Evolutionary conservation across 345 rosid species (phyloP).

Genomic region (Pugionium cornutum): DNA sequence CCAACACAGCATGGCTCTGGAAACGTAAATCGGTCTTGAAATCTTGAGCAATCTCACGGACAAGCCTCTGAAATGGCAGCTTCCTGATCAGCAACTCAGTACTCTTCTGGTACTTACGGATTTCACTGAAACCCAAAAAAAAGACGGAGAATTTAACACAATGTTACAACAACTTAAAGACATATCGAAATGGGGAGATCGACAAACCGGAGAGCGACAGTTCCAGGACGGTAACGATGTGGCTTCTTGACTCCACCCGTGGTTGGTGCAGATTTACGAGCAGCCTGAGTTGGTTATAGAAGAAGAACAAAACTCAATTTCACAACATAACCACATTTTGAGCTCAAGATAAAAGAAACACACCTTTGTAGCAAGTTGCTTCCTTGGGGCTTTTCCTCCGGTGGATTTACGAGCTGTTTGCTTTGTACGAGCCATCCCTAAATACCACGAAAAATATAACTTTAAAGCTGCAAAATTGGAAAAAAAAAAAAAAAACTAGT

Average conservation of each 20-base stretch:
- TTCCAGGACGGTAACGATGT: conserved; percentile 94
- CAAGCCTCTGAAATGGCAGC: conserved; percentile 93
- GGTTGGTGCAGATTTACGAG: conserved; percentile 96
- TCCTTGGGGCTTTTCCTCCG: conserved; percentile 97
- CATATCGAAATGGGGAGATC: neutral
- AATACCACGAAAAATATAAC: no score
- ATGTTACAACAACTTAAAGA: no score
- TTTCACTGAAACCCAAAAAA: conserved; percentile 52
- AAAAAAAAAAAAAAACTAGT: neutral
- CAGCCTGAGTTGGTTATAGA: conserved; percentile 51
- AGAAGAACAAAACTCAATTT: neutral
- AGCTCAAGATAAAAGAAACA: no score
- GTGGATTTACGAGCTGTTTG: conserved; percentile 96
- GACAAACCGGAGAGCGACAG: conserved; percentile 82
- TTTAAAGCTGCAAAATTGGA: neutral
- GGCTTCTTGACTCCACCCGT: conserved; percentile 97
- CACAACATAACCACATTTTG: neutral
- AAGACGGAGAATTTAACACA: no score
- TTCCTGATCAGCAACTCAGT: conserved; percentile 94
- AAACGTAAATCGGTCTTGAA: conserved; percentile 94
- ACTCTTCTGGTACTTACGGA: conserved; percentile 96
- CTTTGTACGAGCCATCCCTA: conserved; percentile 60
- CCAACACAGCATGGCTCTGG: conserved; percentile 90
- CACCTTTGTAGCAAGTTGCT: conserved; percentile 95
- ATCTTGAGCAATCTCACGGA: conserved; percentile 96